phyloP scores from a whole-genome alignment of 768 basidiomycete species.

The Boletus rubescentipes region DNA sequence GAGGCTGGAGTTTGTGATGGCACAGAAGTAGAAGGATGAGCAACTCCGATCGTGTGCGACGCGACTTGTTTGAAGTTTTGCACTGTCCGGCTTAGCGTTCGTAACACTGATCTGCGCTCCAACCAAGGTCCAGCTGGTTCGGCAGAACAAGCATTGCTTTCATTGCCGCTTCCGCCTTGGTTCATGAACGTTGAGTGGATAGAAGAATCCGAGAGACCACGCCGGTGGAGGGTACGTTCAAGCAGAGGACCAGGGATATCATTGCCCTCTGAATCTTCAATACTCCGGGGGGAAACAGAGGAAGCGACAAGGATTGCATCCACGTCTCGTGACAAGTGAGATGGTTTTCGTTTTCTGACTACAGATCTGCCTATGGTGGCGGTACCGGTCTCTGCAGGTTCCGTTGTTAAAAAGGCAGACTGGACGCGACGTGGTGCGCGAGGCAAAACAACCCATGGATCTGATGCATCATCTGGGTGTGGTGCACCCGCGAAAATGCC shows the following conservation, averaged over 20 bases:
- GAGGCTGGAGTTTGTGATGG: slow-evolving; percentile 10
- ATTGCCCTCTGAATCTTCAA: slow-evolving; percentile 40
- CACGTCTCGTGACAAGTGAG: slow-evolving; percentile 59
- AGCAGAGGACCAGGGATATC: slow-evolving; percentile 53
- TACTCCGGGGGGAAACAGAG: slow-evolving; percentile 15
- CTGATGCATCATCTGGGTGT: slow-evolving; percentile 39
- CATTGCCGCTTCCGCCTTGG: slow-evolving; percentile 41
- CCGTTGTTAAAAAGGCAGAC: slow-evolving; percentile 26
- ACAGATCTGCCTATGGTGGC: slow-evolving; percentile 21
- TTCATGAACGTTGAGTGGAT: slow-evolving; percentile 82
- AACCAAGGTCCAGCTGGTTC: slow-evolving; percentile 31
- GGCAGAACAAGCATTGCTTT: background rate
- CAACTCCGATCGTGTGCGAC: slow-evolving; percentile 26
- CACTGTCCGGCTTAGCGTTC: slow-evolving; percentile 53
- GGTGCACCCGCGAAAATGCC: slow-evolving; percentile 94
- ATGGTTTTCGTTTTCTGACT: slow-evolving; percentile 13
- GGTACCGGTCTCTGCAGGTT: slow-evolving; percentile 8
- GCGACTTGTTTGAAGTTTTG: slow-evolving; percentile 45
- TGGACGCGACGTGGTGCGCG: slow-evolving; percentile 33
- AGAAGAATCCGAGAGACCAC: slow-evolving; percentile 90
- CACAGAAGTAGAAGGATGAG: slow-evolving; percentile 5
- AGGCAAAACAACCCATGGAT: slow-evolving; percentile 76
- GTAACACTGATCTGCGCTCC: slow-evolving; percentile 49
- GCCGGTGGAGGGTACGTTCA: slow-evolving; percentile 65
- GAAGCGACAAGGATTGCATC: slow-evolving; percentile 75